Conservation (phyloP, 164 flowering plant genomes). For the Vitis labrusca region DNA sequence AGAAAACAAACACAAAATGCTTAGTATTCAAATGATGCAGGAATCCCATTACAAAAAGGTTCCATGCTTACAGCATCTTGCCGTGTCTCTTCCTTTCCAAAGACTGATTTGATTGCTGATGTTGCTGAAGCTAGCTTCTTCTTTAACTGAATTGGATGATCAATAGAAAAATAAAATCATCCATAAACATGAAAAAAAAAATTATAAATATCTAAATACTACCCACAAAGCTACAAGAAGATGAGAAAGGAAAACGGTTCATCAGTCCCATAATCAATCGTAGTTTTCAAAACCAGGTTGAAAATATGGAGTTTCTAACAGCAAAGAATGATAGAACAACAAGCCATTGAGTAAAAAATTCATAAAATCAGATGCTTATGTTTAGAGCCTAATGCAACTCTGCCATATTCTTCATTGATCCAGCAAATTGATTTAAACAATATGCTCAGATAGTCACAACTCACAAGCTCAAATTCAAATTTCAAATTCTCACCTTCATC, state of each 20-base stretch:
- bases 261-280: too few species aligned
- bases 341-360: too few species aligned
- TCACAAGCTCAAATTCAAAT: background rate
- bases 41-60: background rate
- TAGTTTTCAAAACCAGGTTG: too few species aligned
- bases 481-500: conserved; percentile 56
- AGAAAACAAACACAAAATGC: conserved; percentile 7
- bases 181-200: too few species aligned
- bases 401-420: too few species aligned
- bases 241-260: background rate
- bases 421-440: background rate
- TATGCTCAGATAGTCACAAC: background rate
- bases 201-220: too few species aligned
- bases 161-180: background rate
- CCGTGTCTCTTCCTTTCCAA: conserved; percentile 57
- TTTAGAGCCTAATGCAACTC: too few species aligned
- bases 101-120: conserved; percentile 83
- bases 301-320: too few species aligned
- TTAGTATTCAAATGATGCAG: background rate
- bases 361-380: too few species aligned
- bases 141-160: conserved; percentile 50
- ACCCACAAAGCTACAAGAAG: too few species aligned
- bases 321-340: too few species aligned
- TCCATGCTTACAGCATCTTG: conserved; percentile 69
- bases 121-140: conserved; percentile 79